Conservation (phyloP, 495 filamentous ascomycete species). For the Xylaria venustula region DNA sequence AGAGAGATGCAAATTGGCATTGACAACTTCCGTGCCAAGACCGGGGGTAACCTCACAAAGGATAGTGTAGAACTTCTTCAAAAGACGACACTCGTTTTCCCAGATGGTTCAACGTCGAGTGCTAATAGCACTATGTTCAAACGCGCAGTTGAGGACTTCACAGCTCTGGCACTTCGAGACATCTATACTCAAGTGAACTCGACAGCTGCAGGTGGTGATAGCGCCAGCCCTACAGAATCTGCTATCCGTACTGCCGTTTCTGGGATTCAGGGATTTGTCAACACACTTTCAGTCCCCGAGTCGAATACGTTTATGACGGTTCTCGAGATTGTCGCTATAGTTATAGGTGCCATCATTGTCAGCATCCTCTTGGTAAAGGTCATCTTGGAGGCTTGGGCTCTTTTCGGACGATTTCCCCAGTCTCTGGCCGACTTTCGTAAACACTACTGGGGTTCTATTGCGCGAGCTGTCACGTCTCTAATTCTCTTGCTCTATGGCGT, state of each 20-base stretch:
- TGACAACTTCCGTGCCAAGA: constrained; percentile 75
- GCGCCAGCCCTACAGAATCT: constrained; percentile 20
- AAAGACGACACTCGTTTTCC: constrained; percentile 69
- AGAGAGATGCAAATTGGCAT: constrained; percentile 74
- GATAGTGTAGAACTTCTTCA: constrained; percentile 73
- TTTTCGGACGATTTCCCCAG: constrained; percentile 85
- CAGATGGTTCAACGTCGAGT: constrained; percentile 45
- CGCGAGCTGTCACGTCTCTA: constrained; percentile 82
- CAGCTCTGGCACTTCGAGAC: constrained; percentile 49
- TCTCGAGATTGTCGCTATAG: constrained; percentile 81
- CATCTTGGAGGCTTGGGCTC: constrained; percentile 85
- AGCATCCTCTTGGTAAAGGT: constrained; percentile 89
- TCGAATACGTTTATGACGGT: constrained; percentile 97
- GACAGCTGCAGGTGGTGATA: constrained; percentile 36
- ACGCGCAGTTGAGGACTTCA: constrained; percentile 52
- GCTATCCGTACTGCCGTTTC: constrained; percentile 47
- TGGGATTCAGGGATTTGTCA: constrained; percentile 72
- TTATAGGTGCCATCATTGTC: constrained; percentile 80
- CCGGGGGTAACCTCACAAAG: constrained; percentile 82
- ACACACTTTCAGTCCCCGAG: constrained; percentile 78
- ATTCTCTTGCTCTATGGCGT: constrained; percentile 91
- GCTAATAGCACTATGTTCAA: constrained; percentile 44
- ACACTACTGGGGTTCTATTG: constrained; percentile 91
- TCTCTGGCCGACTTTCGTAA: constrained; percentile 81
- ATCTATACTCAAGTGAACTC: constrained; percentile 52